Percentiles rank a stretch among this genome's conserved stretches.
Conservation (phyloP, 176 grass and related monocot species). For the Triticum urartu region DNA sequence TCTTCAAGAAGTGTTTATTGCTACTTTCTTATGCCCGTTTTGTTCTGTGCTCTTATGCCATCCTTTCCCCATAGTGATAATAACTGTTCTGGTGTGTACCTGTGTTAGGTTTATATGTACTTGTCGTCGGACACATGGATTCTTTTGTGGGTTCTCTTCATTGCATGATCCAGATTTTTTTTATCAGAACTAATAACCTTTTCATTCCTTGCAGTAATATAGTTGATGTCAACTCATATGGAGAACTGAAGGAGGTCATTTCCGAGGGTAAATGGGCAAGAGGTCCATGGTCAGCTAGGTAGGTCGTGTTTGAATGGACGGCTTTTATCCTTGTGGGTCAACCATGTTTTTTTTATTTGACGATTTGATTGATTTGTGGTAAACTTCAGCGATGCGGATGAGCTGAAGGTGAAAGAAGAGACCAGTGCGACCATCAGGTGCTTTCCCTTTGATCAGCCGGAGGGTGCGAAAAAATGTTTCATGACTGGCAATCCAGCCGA, state of each 20-base stretch:
- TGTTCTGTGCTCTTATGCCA: not conserved
- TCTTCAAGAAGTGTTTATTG: not conserved
- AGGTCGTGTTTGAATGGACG: not conserved
- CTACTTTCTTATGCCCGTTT: not conserved
- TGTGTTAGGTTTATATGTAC: not conserved
- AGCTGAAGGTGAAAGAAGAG: conserved; percentile 98
- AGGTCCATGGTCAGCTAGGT: conserved; percentile 98
- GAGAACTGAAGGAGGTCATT: conserved; percentile 80
- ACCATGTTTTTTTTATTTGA: not conserved
- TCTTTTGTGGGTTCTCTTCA: not conserved
- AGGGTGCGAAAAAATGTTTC: conserved; percentile 82
- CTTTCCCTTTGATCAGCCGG: conserved; percentile 89
- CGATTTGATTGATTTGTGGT: conserved; percentile 16
- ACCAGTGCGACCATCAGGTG: conserved; percentile 91
- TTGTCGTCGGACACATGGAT: not conserved
- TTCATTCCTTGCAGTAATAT: conserved; percentile 65
- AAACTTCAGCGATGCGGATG: conserved; percentile 68
- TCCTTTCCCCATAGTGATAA: not conserved
- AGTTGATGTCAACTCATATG: conserved; percentile 85
- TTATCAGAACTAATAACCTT: not conserved
- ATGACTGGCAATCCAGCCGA: conserved; percentile 88
- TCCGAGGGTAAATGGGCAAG: conserved; percentile 91
- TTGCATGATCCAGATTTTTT: not conserved
- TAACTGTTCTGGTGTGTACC: not conserved
- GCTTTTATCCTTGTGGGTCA: not conserved